Evolutionary conservation across 1,139 yeast genomes (phyloP).

Genomic region (Candida sanyaensis): DNA sequence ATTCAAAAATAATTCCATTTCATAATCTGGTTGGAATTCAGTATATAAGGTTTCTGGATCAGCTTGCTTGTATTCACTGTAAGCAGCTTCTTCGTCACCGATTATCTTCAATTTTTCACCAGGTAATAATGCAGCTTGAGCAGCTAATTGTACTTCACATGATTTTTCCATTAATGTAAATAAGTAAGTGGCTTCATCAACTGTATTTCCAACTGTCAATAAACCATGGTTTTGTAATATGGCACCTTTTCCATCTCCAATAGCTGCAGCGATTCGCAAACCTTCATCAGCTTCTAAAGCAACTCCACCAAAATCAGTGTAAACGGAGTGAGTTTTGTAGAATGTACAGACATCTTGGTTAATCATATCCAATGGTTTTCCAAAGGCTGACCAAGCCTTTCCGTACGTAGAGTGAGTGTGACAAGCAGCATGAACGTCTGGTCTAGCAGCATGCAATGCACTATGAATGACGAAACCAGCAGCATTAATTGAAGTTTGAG

Average conservation of each 20-base stretch:
- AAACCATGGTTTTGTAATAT: conserved; percentile 80
- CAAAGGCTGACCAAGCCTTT: conserved; percentile 73
- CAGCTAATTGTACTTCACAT: conserved; percentile 72
- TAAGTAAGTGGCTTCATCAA: conserved; percentile 81
- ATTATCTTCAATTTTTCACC: conserved; percentile 35
- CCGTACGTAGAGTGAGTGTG: conserved; percentile 79
- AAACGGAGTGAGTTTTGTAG: conserved; percentile 67
- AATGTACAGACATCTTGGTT: conserved; percentile 77
- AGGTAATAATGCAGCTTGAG: conserved; percentile 58
- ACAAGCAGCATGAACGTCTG: conserved; percentile 80
- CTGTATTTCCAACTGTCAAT: conserved; percentile 73
- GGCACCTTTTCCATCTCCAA: conserved; percentile 63
- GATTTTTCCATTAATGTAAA: conserved; percentile 68
- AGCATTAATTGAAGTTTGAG: conserved; percentile 65
- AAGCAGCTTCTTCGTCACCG: conserved; percentile 69
- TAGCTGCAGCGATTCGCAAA: conserved; percentile 59
- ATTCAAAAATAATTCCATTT: conserved; percentile 33
- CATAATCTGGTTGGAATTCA: conserved; percentile 66
- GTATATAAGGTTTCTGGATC: conserved; percentile 71
- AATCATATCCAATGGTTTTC: conserved; percentile 72
- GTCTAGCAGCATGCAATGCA: conserved; percentile 74
- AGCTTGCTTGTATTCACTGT: conserved; percentile 59
- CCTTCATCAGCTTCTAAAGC: conserved; percentile 80
- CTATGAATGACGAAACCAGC: conserved; percentile 85
- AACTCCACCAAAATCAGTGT: conserved; percentile 74